Conservation (phyloP, 2,329 filamentous ascomycete genomes). For the Alternaria brassicicola region DNA sequence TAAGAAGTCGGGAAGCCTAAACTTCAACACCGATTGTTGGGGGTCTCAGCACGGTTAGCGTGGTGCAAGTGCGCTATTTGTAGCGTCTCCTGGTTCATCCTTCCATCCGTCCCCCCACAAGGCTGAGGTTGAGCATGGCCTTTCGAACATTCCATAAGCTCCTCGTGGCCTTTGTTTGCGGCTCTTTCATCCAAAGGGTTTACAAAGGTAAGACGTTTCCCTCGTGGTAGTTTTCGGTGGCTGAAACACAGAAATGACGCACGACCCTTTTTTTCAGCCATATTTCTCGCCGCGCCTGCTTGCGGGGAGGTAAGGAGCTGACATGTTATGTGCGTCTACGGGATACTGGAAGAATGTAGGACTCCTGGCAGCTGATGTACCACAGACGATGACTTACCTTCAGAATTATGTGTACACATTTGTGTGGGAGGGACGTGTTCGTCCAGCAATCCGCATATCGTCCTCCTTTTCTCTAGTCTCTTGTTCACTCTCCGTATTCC, state of each 20-base stretch:
- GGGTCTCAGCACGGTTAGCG: neutral
- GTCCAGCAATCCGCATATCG: neutral
- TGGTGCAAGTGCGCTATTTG: neutral
- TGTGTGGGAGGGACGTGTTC: neutral
- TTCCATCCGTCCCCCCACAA: neutral
- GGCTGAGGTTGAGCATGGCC: neutral
- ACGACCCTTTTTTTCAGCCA: neutral
- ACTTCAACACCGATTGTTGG: neutral
- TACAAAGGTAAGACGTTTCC: neutral
- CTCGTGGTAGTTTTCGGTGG: neutral
- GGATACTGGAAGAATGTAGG: neutral
- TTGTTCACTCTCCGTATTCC: neutral
- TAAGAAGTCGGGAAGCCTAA: neutral
- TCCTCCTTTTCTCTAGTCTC: neutral
- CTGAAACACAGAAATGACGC: neutral
- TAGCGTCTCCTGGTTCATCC: neutral
- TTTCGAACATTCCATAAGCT: neutral
- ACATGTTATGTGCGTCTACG: neutral
- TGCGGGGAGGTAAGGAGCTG: neutral
- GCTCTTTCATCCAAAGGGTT: neutral
- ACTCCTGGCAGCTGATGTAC: neutral
- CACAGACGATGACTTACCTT: neutral
- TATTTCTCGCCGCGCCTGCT: neutral
- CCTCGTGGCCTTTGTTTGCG: neutral
- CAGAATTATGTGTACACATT: neutral